Evolutionary conservation across 1,284 basidiomycete species (phyloP), one percentile per base, ranked within the genome.

Genomic region (Caloboletus firmus): DNA sequence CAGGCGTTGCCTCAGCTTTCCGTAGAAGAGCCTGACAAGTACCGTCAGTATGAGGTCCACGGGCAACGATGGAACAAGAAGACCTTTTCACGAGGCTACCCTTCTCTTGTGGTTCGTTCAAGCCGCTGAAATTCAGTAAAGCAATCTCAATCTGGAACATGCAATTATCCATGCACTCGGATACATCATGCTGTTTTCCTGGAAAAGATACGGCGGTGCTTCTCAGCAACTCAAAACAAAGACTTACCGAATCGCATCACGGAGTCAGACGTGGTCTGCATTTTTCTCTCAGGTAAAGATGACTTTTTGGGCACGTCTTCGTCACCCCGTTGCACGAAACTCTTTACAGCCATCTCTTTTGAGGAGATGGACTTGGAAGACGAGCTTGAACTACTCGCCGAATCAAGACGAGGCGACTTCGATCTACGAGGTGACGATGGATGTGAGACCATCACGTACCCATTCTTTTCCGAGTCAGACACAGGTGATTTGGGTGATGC

Each of bases 141-240:
- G 95, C 95, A 10, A 92, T 90, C 72, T 99, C 95, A 55, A 99
- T 92, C 72, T 99, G 97, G 74, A 97, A 97, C 78, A 99, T 89
- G 74, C 96, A 95, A 65, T 99, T 99, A 74, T 99, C 95, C 84
- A 99, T 91, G 71, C 96, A 98, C 73, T 99, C 96, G 0, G 95
- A 91, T 3, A 98, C 95, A 69, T 99, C 96, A 67, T 99, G 96
- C 66, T 99, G 96, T 60, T 91, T 88, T n/a, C 94, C 94, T 70
- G 42, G 26, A 43, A 55, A 51, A 31, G n/a, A 40, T 59, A 40
- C 26, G 40, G 41, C 12, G 24, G 13, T 13, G 24, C 41, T 37
- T 6, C 34, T 54, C 17, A 18, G 12, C 15, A 13, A 43, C 11
- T n/a, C 26, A 41, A 9, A 50, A n/a, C 15, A 17, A 26, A 10